Percentiles rank a stretch among this genome's conserved stretches.
Conservation (phyloP, 345 rosid species). For the Salix caprea region DNA sequence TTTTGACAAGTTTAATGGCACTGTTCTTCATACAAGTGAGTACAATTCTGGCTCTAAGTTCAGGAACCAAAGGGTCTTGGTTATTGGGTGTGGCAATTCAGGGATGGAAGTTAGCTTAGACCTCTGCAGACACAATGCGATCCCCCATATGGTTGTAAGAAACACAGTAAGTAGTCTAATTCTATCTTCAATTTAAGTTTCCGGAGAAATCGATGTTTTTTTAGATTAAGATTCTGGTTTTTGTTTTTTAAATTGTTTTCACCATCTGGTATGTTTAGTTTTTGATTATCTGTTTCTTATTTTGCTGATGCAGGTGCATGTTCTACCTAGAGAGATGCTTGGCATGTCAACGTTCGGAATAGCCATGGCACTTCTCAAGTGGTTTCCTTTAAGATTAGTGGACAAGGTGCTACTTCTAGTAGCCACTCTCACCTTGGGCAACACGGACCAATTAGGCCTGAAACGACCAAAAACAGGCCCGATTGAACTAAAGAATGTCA, state of each 20-base stretch:
- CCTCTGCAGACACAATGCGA: slow-evolving; percentile 55
- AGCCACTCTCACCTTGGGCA: slow-evolving; percentile 51
- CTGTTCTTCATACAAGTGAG: slow-evolving; percentile 46
- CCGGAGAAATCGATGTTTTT: background rate
- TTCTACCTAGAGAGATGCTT: slow-evolving; percentile 77
- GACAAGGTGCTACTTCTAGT: slow-evolving; percentile 53
- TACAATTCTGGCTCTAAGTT: slow-evolving; percentile 56
- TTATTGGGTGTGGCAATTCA: slow-evolving; percentile 82
- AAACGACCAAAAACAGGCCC: slow-evolving; percentile 89
- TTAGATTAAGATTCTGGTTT: background rate
- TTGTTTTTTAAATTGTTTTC: no score
- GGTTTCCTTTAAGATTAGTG: slow-evolving; percentile 68
- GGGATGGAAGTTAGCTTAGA: slow-evolving; percentile 67
- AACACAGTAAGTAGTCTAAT: slow-evolving; percentile 40
- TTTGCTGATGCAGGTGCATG: slow-evolving; percentile 59
- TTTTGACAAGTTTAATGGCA: slow-evolving; percentile 42
- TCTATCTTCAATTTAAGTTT: background rate
- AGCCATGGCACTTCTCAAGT: slow-evolving; percentile 72
- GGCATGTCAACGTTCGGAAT: slow-evolving; percentile 80
- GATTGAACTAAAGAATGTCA: slow-evolving; percentile 68
- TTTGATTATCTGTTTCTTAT: background rate
- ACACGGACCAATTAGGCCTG: slow-evolving; percentile 69
- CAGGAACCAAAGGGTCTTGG: slow-evolving; percentile 44
- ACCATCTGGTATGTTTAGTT: background rate
- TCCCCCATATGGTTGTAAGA: slow-evolving; percentile 54